These are phyloP conservation scores for Vigna unguiculata DNA, from an alignment of 306 rosid genomes.

Conservation along the genomic window DNA sequence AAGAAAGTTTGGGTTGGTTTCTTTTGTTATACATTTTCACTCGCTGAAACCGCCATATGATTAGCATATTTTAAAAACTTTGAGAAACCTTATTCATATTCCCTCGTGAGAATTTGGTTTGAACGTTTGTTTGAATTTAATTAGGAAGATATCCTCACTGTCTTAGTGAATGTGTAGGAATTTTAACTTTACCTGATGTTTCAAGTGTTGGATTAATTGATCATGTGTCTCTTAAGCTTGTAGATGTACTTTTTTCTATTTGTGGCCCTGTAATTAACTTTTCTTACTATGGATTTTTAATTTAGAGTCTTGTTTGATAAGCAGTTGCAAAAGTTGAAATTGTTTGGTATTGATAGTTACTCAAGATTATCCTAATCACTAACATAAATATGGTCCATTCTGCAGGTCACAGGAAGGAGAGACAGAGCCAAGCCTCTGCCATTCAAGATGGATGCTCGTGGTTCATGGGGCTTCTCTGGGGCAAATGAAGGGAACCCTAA, in stretches of 20 bases:
- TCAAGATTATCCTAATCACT: slow-evolving; percentile 25
- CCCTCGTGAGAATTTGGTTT: slow-evolving; percentile 15
- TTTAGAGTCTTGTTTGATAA: neutral
- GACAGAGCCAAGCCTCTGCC: slow-evolving; percentile 95
- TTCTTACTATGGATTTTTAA: neutral
- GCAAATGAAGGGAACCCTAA: slow-evolving; percentile 92
- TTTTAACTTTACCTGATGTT: slow-evolving; percentile 9
- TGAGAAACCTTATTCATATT: slow-evolving; percentile 15
- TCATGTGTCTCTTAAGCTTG: slow-evolving; percentile 16
- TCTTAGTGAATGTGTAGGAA: slow-evolving; percentile 1
- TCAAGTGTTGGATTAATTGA: neutral
- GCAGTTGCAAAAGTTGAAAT: slow-evolving; percentile 22
- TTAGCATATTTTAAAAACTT: slow-evolving; percentile 24
- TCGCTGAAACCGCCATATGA: neutral
- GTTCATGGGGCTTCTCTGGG: slow-evolving; percentile 92
- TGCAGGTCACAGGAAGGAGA: slow-evolving; percentile 97
- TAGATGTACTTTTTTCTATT: neutral
- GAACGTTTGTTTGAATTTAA: neutral
- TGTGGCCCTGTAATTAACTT: neutral
- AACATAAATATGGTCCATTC: slow-evolving; percentile 37
- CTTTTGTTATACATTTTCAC: slow-evolving; percentile 13
- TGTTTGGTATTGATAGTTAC: neutral
- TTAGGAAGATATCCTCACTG: neutral
- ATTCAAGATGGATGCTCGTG: slow-evolving; percentile 76
- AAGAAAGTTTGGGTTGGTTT: slow-evolving; percentile 30